Evolutionary conservation across 495 filamentous ascomycete species (phyloP), one percentile per base, ranked within the genome.

Genomic region (Evansstolkia leycettana): DNA sequence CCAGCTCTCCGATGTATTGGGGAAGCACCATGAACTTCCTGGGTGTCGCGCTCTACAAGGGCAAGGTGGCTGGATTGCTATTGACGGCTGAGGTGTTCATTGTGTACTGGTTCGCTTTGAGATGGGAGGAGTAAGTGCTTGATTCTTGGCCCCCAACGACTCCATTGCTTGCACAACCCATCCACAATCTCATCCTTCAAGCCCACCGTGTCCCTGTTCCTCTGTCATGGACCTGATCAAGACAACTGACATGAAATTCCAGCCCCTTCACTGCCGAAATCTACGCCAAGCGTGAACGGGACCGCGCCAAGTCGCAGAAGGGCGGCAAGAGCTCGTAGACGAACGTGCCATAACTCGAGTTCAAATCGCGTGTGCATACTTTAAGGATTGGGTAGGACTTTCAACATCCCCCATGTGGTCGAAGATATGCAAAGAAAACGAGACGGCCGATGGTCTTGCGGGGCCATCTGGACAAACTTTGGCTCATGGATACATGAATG

Each of bases 241-340:
- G 5, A n/a, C 11, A 29, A n/a, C 11, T 29, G 11, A n/a, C 28
- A 32, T 33, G 28, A 31, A 30, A 34, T 5, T 42, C 31, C 47
- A 79, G 75, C 67, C 89, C 89, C n/a, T 98, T 98, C 62, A 98
- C 90, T 20, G 75, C 75, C 1, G 83, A 73, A 41, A 98, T 98
- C 43, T 98, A 96, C 58, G 81, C 79, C 37, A 93, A 94, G 76
- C 78, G 90, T 26, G 64, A 67, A 41, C 64, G 64, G 16, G 57
- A 64, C 44, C 60, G 57, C 19, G 52, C 58, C 12, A 65, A 65
- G 42, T 38, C 40, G 14, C 62, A 61, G 50, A 44, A 51, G 37
- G 51, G 51, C 39, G 55, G 59, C 44, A 65, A 67, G 53, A 43
- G 43, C 37, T 55, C 54, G 45, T 67, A 60, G 52, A 40, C 6